Base-by-base conservation (phyloP, 2,329 filamentous ascomycete species). In the Penicillium brevicompactum region DNA sequence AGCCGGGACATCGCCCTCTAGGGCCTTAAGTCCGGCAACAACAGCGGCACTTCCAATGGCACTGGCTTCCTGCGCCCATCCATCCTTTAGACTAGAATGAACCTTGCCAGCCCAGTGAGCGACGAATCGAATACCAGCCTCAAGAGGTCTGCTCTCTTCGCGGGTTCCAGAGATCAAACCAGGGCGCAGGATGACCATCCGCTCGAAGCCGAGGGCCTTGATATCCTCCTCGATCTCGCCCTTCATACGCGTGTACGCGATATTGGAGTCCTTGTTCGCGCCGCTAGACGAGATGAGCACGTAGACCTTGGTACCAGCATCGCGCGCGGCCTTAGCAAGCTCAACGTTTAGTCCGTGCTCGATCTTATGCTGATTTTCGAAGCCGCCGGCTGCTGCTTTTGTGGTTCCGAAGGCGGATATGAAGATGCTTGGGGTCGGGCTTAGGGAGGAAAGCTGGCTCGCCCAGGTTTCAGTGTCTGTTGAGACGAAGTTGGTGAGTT, bases 271-370 rank as follows among this genome's bases (percentile, higher is more conserved):
- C 75, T 67, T 79, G 76, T 70, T 84, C n/a, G 77, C 79, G 48
- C 73, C 74, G 1, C 66, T 76, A 21, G 82, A 80, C 0, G 88
- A 92, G 53, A 96, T 82, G 60, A 95, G 86, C 21, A 97, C 87
- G 68, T 89, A 95, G 2, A 87, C 88, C 62, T 85, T 85, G 10
- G 85, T 83, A 34, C 91, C 91, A 1, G 87, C 84, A 4, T 82
- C 82, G 69, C 88, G 90, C 42, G 92, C 91, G 0, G 88, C 86
- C 57, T 83, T 82, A 3, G 90, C 92, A 22, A 96, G 80, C 61
- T 88, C 87, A 46, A 95, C 74, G 74, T 96, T 96, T 43, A 96
- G 80, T 68, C 94, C 91, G 70, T 92, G 85, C 76, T 97, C 93
- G 61, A 97, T 90, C 69, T 90, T 89, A 77, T 91, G 89, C 76